Evolutionary conservation across 1,139 yeast species (phyloP).

Genomic region (Kodamaea fungicola): DNA sequence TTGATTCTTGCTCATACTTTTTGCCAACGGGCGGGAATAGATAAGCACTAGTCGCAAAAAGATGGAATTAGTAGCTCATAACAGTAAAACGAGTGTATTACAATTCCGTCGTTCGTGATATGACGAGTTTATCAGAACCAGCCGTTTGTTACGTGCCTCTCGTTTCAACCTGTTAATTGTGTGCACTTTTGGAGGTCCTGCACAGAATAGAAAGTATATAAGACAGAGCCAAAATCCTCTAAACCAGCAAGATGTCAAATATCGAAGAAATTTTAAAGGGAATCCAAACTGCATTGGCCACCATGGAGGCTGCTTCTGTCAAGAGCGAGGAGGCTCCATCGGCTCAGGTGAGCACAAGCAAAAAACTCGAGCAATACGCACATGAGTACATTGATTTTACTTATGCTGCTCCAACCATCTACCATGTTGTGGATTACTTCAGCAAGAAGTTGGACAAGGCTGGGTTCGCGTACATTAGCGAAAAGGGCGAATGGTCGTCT

Average conservation of each 20-base stretch:
- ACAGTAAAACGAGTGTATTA: too few relatives aligned
- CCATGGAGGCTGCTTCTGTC: slow-evolving; percentile 2
- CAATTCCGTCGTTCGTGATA: too few relatives aligned
- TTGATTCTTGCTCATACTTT: too few relatives aligned
- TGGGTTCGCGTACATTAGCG: slow-evolving; percentile 55
- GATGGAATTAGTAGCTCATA: too few relatives aligned
- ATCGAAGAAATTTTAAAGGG: slow-evolving; percentile 8
- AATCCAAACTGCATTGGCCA: slow-evolving; percentile 8
- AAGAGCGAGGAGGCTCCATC: neutral
- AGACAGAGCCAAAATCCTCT: too few relatives aligned
- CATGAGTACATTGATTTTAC: slow-evolving; percentile 57
- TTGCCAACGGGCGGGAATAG: too few relatives aligned
- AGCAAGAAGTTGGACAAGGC: slow-evolving; percentile 37
- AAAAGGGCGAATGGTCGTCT: slow-evolving; percentile 44
- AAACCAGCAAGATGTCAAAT: neutral
- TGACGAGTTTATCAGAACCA: too few relatives aligned
- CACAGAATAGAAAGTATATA: too few relatives aligned
- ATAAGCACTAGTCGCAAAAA: too few relatives aligned
- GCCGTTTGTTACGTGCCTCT: too few relatives aligned
- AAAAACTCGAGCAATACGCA: slow-evolving; percentile 33
- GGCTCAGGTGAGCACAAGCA: slow-evolving; percentile 1
- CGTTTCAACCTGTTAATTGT: too few relatives aligned
- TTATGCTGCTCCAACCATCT: slow-evolving; percentile 57
- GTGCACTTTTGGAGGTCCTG: too few relatives aligned
- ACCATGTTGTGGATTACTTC: slow-evolving; percentile 52